A percentile compares a stretch with the other conserved stretches of the same genome.
Evolutionary conservation across 2,329 filamentous ascomycete genomes (phyloP).

Genomic region (Davidsoniella virescens): DNA sequence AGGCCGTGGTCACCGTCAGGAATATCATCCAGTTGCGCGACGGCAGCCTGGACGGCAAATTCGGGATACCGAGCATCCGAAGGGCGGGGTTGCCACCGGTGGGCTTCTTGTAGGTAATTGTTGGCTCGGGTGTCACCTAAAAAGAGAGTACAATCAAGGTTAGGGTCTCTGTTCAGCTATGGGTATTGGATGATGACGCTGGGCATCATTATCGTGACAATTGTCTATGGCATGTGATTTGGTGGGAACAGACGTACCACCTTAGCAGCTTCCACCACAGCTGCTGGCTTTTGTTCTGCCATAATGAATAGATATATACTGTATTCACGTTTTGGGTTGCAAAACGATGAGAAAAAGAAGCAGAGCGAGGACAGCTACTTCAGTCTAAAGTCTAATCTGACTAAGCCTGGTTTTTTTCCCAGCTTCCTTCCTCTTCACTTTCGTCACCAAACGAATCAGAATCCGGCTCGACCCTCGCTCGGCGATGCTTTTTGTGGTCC

Average conservation of each 20-base stretch:
- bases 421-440: too few relatives aligned
- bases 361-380: too few relatives aligned
- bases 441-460: too few relatives aligned
- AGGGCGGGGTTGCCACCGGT: conserved; percentile 47
- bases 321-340: too few relatives aligned
- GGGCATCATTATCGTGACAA: background rate
- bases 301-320: background rate
- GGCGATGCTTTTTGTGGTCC: too few relatives aligned
- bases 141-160: conserved; percentile 2
- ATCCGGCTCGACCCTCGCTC: too few relatives aligned
- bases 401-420: too few relatives aligned
- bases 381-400: too few relatives aligned
- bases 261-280: background rate
- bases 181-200: background rate
- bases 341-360: too few relatives aligned
- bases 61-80: conserved; percentile 70
- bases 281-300: background rate
- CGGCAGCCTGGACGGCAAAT: conserved; percentile 66
- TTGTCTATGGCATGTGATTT: background rate
- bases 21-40: conserved; percentile 99
- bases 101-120: conserved; percentile 9
- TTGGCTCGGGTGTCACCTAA: background rate
- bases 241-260: background rate
- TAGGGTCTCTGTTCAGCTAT: background rate
- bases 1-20: conserved; percentile 58